Percentiles rank a stretch among this genome's conserved stretches.
These are phyloP conservation scores for Fusarium hainanense DNA, from an alignment of 2,329 filamentous ascomycete genomes.

Conservation along the genomic window DNA sequence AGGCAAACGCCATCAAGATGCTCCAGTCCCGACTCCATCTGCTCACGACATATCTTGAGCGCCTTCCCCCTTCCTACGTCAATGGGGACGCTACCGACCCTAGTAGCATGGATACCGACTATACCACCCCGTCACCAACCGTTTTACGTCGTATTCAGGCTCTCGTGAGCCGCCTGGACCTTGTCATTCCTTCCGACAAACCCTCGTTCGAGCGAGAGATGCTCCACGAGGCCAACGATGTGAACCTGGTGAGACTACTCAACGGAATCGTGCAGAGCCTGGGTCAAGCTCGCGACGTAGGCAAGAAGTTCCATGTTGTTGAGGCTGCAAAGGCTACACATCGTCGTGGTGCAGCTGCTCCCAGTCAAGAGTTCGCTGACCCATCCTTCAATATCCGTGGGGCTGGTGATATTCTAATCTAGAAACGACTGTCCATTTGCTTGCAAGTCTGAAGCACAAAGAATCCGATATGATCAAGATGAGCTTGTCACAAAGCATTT, in stretches of 20 bases:
- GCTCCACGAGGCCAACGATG: constrained; percentile 83
- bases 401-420: constrained; percentile 50
- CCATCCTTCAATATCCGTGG: constrained; percentile 43
- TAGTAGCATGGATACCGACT: constrained; percentile 50
- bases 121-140: constrained; percentile 68
- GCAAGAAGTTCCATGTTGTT: constrained; percentile 76
- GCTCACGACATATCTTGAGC: constrained; percentile 79
- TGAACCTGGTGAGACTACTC: constrained; percentile 80
- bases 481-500: constrained; percentile 28
- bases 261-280: constrained; percentile 79
- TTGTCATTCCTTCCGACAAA: constrained; percentile 78
- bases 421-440: neutral
- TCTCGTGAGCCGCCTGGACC: constrained; percentile 82
- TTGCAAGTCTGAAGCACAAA: neutral
- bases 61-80: constrained; percentile 74
- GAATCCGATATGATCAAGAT: neutral
- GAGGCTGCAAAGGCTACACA: constrained; percentile 54
- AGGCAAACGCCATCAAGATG: constrained; percentile 94
- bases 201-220: constrained; percentile 76
- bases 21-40: constrained; percentile 81
- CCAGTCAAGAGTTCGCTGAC: constrained; percentile 38
- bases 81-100: constrained; percentile 59
- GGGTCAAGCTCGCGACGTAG: constrained; percentile 76
- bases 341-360: constrained; percentile 36
- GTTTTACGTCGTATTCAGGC: constrained; percentile 91